Conservation (phyloP, 768 basidiomycete genomes). For the Boletellus sp. region DNA sequence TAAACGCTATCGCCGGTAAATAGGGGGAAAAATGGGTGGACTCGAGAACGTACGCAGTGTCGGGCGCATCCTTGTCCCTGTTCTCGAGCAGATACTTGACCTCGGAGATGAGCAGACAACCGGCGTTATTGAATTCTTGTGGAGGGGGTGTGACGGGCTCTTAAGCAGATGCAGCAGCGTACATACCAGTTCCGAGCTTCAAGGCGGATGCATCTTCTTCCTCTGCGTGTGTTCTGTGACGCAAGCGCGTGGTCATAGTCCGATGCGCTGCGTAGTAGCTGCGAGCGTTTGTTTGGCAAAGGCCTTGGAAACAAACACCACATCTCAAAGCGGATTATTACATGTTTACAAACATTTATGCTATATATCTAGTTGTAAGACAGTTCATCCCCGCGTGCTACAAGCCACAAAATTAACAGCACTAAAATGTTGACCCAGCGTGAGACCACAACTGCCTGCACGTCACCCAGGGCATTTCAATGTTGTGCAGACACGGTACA, state of each 20-base stretch:
- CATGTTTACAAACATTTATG: slow-evolving; percentile 37
- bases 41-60: slow-evolving; percentile 63
- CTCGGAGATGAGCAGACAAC: slow-evolving; percentile 87
- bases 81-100: slow-evolving; percentile 89
- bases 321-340: slow-evolving; percentile 24
- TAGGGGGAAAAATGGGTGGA: background rate
- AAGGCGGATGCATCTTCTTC: slow-evolving; percentile 85
- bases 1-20: slow-evolving; percentile 48
- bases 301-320: slow-evolving; percentile 28
- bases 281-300: slow-evolving; percentile 38
- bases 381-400: slow-evolving; percentile 21
- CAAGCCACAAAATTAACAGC: slow-evolving; percentile 27
- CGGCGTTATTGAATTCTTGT: slow-evolving; percentile 86
- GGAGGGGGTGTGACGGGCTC: background rate
- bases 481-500: background rate
- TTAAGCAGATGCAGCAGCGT: background rate
- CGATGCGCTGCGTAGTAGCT: slow-evolving; percentile 44
- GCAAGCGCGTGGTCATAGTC: slow-evolving; percentile 52
- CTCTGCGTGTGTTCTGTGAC: slow-evolving; percentile 63
- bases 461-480: slow-evolving; percentile 3
- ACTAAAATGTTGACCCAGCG: slow-evolving; percentile 27
- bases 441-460: slow-evolving; percentile 14
- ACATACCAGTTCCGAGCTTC: slow-evolving; percentile 71
- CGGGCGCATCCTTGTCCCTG: slow-evolving; percentile 82
- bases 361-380: slow-evolving; percentile 33